Conservation (phyloP, 192 early-diverging fungal genomes). For the Irineochytrium annulatum region DNA sequence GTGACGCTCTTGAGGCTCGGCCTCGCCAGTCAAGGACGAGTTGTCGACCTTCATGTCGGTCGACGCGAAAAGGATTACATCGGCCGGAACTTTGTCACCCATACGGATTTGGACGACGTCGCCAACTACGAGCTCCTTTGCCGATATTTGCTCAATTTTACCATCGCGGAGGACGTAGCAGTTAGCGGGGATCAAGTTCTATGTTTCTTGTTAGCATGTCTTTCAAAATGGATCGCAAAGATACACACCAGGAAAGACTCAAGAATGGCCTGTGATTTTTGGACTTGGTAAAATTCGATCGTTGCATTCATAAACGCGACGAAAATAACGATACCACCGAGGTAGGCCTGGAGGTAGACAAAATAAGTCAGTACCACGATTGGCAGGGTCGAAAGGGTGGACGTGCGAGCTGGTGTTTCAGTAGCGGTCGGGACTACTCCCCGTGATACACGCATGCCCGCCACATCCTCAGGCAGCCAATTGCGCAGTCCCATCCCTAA, state of each 20-base stretch:
- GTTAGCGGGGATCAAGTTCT: constrained; percentile 83
- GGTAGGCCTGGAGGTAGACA: constrained; percentile 44
- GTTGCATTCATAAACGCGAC: constrained; percentile 44
- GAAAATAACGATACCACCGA: constrained; percentile 40
- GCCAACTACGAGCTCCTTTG: constrained; percentile 74
- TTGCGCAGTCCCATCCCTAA: neutral
- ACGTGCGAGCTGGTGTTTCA: neutral
- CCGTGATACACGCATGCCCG: too few relatives aligned
- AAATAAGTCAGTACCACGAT: too few relatives aligned
- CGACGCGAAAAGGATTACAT: constrained; percentile 72
- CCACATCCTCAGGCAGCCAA: neutral
- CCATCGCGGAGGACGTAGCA: constrained; percentile 77
- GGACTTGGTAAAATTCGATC: constrained; percentile 48
- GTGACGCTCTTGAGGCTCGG: constrained; percentile 84
- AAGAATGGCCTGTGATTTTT: constrained; percentile 82
- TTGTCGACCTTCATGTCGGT: constrained; percentile 96
- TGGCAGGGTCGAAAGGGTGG: neutral
- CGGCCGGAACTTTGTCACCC: constrained; percentile 95
- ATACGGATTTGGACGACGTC: constrained; percentile 85
- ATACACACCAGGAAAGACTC: constrained; percentile 73
- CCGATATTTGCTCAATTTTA: constrained; percentile 61
- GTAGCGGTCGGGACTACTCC: neutral
- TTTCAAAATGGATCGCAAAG: too few relatives aligned
- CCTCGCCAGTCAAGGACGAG: constrained; percentile 93
- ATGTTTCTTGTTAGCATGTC: neutral